A percentile compares a stretch with the other conserved stretches of the same genome.
phyloP scores from a whole-genome alignment of 306 rosid species.

The Cucumis hystrix region DNA sequence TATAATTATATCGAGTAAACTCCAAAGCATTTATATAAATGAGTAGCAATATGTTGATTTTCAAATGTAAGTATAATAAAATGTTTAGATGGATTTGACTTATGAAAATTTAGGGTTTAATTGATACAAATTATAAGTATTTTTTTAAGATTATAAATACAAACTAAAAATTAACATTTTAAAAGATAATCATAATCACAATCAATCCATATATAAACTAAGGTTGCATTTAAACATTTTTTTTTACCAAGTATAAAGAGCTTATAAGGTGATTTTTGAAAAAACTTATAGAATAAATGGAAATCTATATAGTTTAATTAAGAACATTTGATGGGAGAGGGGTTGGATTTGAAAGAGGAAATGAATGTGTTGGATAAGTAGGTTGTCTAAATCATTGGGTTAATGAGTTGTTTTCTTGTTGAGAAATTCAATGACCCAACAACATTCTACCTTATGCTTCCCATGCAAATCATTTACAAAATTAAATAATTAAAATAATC shows the following conservation, averaged over 20 bases:
- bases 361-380: slow-evolving; percentile 1
- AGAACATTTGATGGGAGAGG: not conserved
- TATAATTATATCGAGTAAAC: too few relatives aligned
- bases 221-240: too few relatives aligned
- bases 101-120: too few relatives aligned
- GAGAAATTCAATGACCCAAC: not conserved
- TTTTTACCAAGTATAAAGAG: not conserved
- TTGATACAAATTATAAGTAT: too few relatives aligned
- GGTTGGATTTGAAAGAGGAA: not conserved
- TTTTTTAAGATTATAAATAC: too few relatives aligned
- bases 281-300: not conserved
- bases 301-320: not conserved
- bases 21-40: too few relatives aligned
- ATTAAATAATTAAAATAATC: not conserved
- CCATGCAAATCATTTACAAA: not conserved
- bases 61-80: too few relatives aligned
- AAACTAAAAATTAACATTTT: too few relatives aligned
- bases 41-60: too few relatives aligned
- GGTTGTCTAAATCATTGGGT: slow-evolving; percentile 9
- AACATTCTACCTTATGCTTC: slow-evolving; percentile 1
- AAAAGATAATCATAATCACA: too few relatives aligned
- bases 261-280: not conserved
- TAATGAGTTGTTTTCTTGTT: slow-evolving; percentile 9
- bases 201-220: too few relatives aligned
- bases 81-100: too few relatives aligned